Conservation (phyloP, 768 basidiomycete genomes). For the Phanerochaete carnosa region DNA sequence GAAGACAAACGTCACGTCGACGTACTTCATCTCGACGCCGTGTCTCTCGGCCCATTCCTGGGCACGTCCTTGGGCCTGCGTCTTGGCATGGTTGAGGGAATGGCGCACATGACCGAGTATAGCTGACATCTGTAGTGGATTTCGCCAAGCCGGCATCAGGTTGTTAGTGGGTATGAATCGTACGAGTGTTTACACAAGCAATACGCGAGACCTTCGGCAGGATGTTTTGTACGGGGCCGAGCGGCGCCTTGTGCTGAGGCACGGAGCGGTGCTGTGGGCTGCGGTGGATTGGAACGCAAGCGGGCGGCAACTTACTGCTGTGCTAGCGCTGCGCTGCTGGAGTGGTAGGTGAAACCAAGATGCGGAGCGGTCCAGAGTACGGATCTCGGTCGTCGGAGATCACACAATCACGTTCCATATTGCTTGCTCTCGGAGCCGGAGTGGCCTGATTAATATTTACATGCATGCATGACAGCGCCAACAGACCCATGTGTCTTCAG, state of each 20-base stretch:
- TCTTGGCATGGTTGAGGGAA: conserved; percentile 5
- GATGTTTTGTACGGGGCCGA: not conserved
- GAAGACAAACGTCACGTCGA: conserved; percentile 64
- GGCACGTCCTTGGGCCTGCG: conserved; percentile 5
- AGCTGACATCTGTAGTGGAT: conserved; percentile 11
- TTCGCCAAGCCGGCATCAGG: conserved; percentile 10
- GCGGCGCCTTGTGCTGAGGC: not conserved
- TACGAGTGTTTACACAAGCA: not conserved
- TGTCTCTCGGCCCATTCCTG: conserved; percentile 8
- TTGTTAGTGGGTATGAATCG: not conserved
- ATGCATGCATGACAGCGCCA: not conserved
- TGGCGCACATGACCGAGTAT: conserved; percentile 2
- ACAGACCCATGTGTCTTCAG: not conserved
- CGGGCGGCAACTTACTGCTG: not conserved
- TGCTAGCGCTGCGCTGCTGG: not conserved
- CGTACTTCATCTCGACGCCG: conserved; percentile 19
- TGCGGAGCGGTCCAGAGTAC: not conserved
- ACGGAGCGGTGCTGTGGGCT: not conserved
- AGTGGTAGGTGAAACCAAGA: not conserved
- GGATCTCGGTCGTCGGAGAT: not conserved
- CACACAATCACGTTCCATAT: not conserved
- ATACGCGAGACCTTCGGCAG: not conserved
- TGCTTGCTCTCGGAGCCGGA: not conserved
- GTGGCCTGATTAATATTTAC: not conserved
- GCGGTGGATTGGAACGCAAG: not conserved